Evolutionary conservation across 129 eudicot species (phyloP).

Genomic region (Escallonia rubra): DNA sequence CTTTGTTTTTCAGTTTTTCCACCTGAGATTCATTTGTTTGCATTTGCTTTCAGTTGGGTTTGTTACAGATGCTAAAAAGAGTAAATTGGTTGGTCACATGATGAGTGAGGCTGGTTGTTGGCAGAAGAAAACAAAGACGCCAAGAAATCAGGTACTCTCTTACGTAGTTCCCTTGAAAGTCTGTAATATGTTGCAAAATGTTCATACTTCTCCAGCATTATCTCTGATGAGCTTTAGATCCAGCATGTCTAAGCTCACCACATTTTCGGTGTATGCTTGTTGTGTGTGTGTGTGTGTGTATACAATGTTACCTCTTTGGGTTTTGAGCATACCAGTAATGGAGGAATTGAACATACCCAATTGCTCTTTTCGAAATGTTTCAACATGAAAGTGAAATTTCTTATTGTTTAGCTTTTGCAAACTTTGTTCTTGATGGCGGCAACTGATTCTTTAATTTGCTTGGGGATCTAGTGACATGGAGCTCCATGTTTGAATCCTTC

Average conservation of each 20-base stretch:
- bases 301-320: background rate
- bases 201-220: background rate
- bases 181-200: too few relatives aligned
- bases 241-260: background rate
- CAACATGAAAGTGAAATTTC: background rate
- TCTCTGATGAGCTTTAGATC: background rate
- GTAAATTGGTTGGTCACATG: conserved; percentile 21
- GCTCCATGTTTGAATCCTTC: conserved; percentile 18
- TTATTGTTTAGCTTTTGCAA: conserved; percentile 4
- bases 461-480: conserved; percentile 22
- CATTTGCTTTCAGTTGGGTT: background rate
- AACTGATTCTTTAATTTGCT: conserved; percentile 30
- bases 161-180: background rate
- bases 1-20: conserved; percentile 12
- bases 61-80: background rate
- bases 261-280: background rate
- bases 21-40: conserved; percentile 20
- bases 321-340: background rate
- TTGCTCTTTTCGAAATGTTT: background rate
- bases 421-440: conserved; percentile 28
- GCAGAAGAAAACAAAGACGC: conserved; percentile 11
- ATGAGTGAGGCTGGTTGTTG: conserved; percentile 17
- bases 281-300: too few relatives aligned
- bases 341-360: background rate
- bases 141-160: conserved; percentile 29